Evolutionary conservation across 306 rosid species (phyloP), one percentile per base, ranked within the genome.

Genomic region (Glycine tomentella): DNA sequence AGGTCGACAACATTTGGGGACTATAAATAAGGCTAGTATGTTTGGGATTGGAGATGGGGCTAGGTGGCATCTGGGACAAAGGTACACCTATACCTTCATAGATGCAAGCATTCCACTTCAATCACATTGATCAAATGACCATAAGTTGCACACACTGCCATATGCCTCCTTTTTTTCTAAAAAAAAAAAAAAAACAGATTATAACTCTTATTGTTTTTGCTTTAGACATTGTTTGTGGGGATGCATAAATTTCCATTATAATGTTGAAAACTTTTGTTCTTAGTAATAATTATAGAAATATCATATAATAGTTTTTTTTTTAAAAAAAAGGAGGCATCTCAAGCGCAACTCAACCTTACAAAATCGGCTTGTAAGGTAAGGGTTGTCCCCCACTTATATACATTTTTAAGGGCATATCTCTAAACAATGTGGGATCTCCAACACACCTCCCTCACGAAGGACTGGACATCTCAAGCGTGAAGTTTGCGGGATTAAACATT

Each of bases 221-320:
- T 44, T 42, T 25, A 5, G n/a, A 58, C 31, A 57, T 83, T 46
- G 8, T 55, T 48, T 58, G 59, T 55, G 49, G 66, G 81, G 61
- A 31, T 51, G 25, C 52, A 20, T 40, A 7, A 38, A 66, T 71
- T 65, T 64, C 12, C 45, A 3, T 51, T 42, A 42, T 69, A 74
- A 76, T 15, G 25, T 52, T 42, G 70, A 71, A 76, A 55, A 69
- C 25, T 57, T 58, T 11, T 42, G 5, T 48, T 63, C 61, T 10
- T 7, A 13, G 16, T 57, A 55, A 36, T 36, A 73, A 46, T 48
- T 73, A 51, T 70, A 53, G 16, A 64, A 66, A 44, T 38, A 38
- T 38, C 45, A 3, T 25, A 42, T 69, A 74, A 76, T 15, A 38
- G 6, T 4, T 38, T 38, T 38, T 38, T 25, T 25, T 25, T 25